Evolutionary conservation across 148 eudicot species (phyloP).

Genomic region (Heliamphora exappendiculata): DNA sequence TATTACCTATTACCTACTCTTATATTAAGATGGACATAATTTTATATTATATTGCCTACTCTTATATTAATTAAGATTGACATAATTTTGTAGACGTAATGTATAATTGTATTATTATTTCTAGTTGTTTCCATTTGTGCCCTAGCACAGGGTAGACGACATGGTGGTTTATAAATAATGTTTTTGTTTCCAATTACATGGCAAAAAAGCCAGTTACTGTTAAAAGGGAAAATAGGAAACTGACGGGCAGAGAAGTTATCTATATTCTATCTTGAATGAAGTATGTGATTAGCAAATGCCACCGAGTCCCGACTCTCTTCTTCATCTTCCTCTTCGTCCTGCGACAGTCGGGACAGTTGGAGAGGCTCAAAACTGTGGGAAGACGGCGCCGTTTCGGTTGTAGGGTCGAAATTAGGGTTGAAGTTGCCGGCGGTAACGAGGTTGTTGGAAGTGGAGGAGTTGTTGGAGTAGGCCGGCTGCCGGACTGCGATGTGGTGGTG

Average conservation of each 20-base stretch:
- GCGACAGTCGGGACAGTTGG: conserved; percentile 20
- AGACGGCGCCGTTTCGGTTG: conserved; percentile 17
- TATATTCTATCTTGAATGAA: conserved; percentile 8
- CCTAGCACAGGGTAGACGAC: too few species aligned
- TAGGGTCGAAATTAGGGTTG: conserved; percentile 25
- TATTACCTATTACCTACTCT: too few species aligned
- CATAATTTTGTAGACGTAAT: too few species aligned
- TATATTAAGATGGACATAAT: too few species aligned
- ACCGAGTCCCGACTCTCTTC: conserved; percentile 49
- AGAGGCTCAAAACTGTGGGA: conserved; percentile 43
- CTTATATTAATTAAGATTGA: too few species aligned
- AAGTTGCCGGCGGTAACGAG: conserved; percentile 29
- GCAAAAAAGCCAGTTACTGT: not conserved
- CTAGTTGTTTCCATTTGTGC: too few species aligned
- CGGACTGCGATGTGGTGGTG: conserved; percentile 22
- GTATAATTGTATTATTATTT: too few species aligned
- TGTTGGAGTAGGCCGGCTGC: conserved; percentile 66
- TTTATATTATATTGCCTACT: too few species aligned
- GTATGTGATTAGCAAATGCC: conserved; percentile 44
- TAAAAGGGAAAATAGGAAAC: not conserved
- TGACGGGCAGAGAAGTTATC: not conserved
- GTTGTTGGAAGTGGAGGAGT: conserved; percentile 56
- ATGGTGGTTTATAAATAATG: too few species aligned
- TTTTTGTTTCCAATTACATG: too few species aligned
- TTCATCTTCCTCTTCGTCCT: conserved; percentile 52